Evolutionary conservation across 2,329 filamentous ascomycete genomes (phyloP).

Genomic region (Monilinia polystroma): DNA sequence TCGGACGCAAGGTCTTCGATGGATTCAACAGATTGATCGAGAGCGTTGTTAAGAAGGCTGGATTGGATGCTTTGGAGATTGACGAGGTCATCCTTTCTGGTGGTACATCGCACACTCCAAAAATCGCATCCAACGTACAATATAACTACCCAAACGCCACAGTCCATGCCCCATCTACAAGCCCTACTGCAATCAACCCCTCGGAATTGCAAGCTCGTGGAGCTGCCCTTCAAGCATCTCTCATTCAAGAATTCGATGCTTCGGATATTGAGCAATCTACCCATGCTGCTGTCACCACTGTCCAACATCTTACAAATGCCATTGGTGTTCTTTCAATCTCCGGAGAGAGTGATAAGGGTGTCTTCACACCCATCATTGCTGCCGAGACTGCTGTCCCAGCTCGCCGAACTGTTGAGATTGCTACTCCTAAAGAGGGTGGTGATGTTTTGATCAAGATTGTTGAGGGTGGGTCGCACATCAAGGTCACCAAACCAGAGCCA

Average conservation of each 20-base stretch:
- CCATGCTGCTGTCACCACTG: conserved; percentile 90
- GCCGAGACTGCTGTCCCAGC: conserved; percentile 89
- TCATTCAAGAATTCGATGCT: conserved; percentile 91
- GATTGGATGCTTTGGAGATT: conserved; percentile 86
- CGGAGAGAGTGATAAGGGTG: conserved; percentile 58
- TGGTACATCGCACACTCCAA: conserved; percentile 89
- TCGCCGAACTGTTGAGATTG: conserved; percentile 77
- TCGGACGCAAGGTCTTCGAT: conserved; percentile 81
- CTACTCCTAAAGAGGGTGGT: conserved; percentile 75
- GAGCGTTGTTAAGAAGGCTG: conserved; percentile 85
- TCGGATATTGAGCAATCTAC: conserved; percentile 95
- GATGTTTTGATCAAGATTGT: conserved; percentile 85
- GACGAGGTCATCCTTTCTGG: conserved; percentile 93
- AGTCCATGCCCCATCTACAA: conserved; percentile 81
- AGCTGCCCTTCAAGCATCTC: conserved; percentile 89
- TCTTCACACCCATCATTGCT: conserved; percentile 78
- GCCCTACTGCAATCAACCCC: conserved; percentile 79
- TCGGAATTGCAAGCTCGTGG: conserved; percentile 86
- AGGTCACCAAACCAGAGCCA: conserved; percentile 83
- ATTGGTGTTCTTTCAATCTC: conserved; percentile 77
- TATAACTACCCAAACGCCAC: conserved; percentile 79
- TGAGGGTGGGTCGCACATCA: conserved; percentile 88
- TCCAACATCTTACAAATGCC: conserved; percentile 83
- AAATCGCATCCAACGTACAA: conserved; percentile 79
- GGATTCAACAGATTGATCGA: conserved; percentile 85